Conservation (phyloP, 495 filamentous ascomycete species). For the Cryomyces minteri region DNA sequence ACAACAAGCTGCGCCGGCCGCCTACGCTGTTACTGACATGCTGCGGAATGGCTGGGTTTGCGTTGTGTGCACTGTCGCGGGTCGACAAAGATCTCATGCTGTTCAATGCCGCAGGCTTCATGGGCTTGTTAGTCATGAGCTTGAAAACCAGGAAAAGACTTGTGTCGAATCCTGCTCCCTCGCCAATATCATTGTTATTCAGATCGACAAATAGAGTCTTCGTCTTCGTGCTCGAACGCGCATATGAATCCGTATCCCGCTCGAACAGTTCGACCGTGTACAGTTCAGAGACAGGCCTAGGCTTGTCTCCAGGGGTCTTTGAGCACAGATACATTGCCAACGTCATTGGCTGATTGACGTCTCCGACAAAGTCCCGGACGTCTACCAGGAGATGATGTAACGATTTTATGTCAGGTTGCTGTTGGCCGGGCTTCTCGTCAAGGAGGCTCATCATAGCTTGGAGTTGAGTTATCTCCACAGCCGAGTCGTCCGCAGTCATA, state of each 20-base stretch:
- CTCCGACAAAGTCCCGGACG: conserved; percentile 58
- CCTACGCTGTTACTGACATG: conserved; percentile 4
- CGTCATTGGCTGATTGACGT: conserved; percentile 49
- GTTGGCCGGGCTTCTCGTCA: conserved; percentile 32
- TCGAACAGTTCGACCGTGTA: conserved; percentile 66
- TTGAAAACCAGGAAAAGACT: conserved; percentile 75
- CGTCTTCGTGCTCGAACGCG: conserved; percentile 34
- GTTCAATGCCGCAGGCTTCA: conserved; percentile 3
- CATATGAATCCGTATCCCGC: conserved; percentile 26
- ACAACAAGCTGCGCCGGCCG: conserved; percentile 73
- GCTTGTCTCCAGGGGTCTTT: conserved; percentile 37
- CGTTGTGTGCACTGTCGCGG: not conserved
- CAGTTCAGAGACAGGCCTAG: conserved; percentile 60
- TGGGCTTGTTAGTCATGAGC: conserved; percentile 40
- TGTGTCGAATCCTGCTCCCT: conserved; percentile 41
- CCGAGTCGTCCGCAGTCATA: conserved; percentile 80
- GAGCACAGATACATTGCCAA: conserved; percentile 65
- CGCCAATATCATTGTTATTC: conserved; percentile 64
- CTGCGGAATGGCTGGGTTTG: not conserved
- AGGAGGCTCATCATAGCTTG: conserved; percentile 94
- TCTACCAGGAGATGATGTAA: conserved; percentile 77
- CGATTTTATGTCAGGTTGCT: conserved; percentile 37
- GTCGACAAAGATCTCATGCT: too few relatives aligned
- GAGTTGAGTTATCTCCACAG: conserved; percentile 73
- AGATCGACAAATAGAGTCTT: conserved; percentile 81